phyloP scores from a whole-genome alignment of 306 rosid species.

The Rubus parviflorus region DNA sequence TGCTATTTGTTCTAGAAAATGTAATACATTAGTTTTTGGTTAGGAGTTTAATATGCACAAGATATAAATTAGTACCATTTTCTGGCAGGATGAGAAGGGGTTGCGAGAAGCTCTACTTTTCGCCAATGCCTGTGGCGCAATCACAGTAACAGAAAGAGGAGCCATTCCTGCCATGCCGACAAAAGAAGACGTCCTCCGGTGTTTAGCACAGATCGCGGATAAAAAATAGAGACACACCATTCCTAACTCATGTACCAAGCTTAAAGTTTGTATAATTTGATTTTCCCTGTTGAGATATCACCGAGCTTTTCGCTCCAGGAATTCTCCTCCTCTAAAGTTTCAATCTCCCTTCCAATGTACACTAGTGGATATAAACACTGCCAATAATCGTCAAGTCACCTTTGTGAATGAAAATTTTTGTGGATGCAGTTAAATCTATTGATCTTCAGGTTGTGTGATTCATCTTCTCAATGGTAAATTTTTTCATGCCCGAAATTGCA shows the following conservation, averaged over 20 bases:
- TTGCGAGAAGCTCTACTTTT: slow-evolving; percentile 64
- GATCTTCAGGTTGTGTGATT: too few species aligned
- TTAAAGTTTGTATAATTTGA: slow-evolving; percentile 23
- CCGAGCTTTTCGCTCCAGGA: slow-evolving; percentile 24
- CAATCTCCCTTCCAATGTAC: background rate
- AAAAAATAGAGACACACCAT: background rate
- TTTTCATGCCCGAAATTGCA: background rate
- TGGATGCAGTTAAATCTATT: background rate
- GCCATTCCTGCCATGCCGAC: slow-evolving; percentile 91
- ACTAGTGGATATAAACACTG: background rate
- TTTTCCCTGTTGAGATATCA: slow-evolving; percentile 24
- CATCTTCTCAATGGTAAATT: background rate
- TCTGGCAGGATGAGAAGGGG: slow-evolving; percentile 58
- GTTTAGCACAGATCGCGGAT: slow-evolving; percentile 45
- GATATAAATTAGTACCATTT: background rate
- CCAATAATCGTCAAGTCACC: slow-evolving; percentile 1
- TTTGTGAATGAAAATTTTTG: background rate
- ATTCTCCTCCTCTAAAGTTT: slow-evolving; percentile 4
- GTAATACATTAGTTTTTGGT: background rate
- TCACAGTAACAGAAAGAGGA: slow-evolving; percentile 78
- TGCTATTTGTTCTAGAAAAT: background rate
- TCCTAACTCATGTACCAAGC: slow-evolving; percentile 24
- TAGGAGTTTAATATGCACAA: background rate
- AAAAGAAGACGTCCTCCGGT: slow-evolving; percentile 54
- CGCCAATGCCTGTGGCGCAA: slow-evolving; percentile 81